A percentile compares a stretch with the other conserved stretches of the same genome.
These are phyloP conservation scores for Diaporthe sp. DNA, from an alignment of 2,329 filamentous ascomycete species.

Conservation along the genomic window DNA sequence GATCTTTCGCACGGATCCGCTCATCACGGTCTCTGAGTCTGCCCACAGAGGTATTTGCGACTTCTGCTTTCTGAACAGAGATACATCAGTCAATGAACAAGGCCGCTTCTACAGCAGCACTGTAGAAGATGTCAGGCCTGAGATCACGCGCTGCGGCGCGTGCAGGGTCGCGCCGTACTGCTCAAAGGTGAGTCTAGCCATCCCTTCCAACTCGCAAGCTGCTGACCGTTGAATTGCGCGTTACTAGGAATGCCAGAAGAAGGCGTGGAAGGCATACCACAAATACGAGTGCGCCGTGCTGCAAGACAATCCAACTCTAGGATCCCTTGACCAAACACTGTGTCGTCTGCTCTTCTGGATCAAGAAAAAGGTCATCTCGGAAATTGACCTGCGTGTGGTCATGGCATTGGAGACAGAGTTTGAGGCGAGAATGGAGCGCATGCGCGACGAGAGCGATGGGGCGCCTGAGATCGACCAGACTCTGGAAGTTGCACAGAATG, in stretches of 20 bases:
- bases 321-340: conserved; percentile 40
- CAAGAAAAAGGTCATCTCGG: conserved; percentile 41
- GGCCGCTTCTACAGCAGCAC: conserved; percentile 29
- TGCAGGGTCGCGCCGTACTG: conserved; percentile 47
- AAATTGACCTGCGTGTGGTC: conserved; percentile 39
- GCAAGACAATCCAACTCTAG: conserved; percentile 38
- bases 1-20: conserved; percentile 44
- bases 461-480: conserved; percentile 12
- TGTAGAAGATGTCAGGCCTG: background rate
- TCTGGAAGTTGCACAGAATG: conserved; percentile 34
- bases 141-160: conserved; percentile 40
- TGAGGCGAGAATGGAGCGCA: conserved; percentile 38
- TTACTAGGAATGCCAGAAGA: conserved; percentile 47
- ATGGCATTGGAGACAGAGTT: conserved; percentile 45
- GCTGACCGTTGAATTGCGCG: background rate
- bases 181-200: conserved; percentile 42
- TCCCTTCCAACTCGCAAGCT: background rate
- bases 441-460: conserved; percentile 35
- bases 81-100: conserved; percentile 29
- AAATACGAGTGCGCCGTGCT: conserved; percentile 48
- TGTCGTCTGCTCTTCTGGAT: conserved; percentile 46
- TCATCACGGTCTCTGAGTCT: conserved; percentile 41
- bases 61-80: conserved; percentile 44
- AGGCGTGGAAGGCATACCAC: conserved; percentile 48
- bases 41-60: conserved; percentile 43